Evolutionary conservation across 2,329 filamentous ascomycete genomes (phyloP).

Genomic region (Fusarium sororula): DNA sequence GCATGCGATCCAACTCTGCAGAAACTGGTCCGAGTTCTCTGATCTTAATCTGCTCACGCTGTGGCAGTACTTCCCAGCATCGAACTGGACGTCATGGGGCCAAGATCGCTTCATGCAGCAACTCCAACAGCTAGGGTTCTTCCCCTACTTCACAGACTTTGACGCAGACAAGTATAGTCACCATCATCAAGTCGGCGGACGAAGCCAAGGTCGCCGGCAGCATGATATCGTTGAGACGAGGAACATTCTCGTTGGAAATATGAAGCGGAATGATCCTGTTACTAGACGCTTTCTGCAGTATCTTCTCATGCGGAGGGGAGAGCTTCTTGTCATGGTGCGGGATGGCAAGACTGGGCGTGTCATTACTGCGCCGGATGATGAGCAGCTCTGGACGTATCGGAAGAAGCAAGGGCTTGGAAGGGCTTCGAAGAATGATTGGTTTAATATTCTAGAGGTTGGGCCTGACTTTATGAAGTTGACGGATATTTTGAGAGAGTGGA

Average conservation of each 20-base stretch:
- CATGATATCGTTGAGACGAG: slow-evolving; percentile 42
- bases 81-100: slow-evolving; percentile 41
- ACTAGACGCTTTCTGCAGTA: slow-evolving; percentile 44
- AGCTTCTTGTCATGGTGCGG: slow-evolving; percentile 41
- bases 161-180: slow-evolving; percentile 30
- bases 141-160: slow-evolving; percentile 42
- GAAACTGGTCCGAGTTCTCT: slow-evolving; percentile 44
- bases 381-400: slow-evolving; percentile 42
- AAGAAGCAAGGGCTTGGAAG: slow-evolving; percentile 39
- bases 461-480: slow-evolving; percentile 39
- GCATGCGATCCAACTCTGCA: slow-evolving; percentile 42
- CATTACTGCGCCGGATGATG: slow-evolving; percentile 39
- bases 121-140: slow-evolving; percentile 41
- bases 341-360: slow-evolving; percentile 45
- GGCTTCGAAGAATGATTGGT: slow-evolving; percentile 43
- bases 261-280: slow-evolving; percentile 43
- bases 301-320: slow-evolving; percentile 39
- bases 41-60: slow-evolving; percentile 40
- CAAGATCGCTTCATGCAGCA: slow-evolving; percentile 36
- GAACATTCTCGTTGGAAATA: slow-evolving; percentile 42
- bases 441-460: slow-evolving; percentile 35
- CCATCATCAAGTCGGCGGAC: slow-evolving; percentile 30
- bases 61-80: slow-evolving; percentile 43
- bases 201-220: slow-evolving; percentile 33
- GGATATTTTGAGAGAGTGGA: slow-evolving; percentile 39